Base-by-base conservation (phyloP, 257 asterid species). In the Plantago major region DNA sequence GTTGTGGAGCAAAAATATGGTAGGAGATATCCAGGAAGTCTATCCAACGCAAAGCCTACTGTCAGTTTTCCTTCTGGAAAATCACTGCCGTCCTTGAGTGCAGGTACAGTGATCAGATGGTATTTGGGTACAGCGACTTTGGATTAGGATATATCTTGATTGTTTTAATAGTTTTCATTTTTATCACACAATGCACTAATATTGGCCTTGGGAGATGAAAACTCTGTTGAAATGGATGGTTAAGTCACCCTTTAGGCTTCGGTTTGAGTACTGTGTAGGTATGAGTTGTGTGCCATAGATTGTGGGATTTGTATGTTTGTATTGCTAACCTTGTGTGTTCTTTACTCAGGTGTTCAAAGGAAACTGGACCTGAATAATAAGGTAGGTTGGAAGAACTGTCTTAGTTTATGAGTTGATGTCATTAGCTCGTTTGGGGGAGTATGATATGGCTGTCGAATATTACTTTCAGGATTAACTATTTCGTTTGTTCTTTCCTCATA, bases 281-380 rank as follows among this genome's bases (percentile, higher is more conserved):
- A 56, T 47, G 19, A 19, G 50, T 9, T 15, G 3, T 54, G 43
- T 17, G 16, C 43, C 38, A 46, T 7, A 30, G 3, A 42, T 64
- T 49, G 13, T 38, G 19, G 11, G 33, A 7, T 12, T 4, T 9
- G 33, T 46, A 48, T 42, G 42, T 5, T 15, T 40, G 66, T 48
- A 62, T 59, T 55, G n/a, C 58, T 71, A 28, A 74, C 67, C 49
- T 66, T 7, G 40, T 66, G 47, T 63, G 19, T 67, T 63, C 46
- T 15, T 30, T 60, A 49, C 19, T 18, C 75, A 90, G 98, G 88
- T 47, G 94, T 84, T 45, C 96, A 85, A 72, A 84, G 96, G 76
- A 91, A 82, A 89, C 70, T 88, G 88, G 88, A 85, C 77, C 51
- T 79, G 82, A 83, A 73, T 77, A 67, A 74, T 72, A 84, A 80